Conservation (phyloP, 148 eudicot species). For the Amaranthus hypochondriacus region DNA sequence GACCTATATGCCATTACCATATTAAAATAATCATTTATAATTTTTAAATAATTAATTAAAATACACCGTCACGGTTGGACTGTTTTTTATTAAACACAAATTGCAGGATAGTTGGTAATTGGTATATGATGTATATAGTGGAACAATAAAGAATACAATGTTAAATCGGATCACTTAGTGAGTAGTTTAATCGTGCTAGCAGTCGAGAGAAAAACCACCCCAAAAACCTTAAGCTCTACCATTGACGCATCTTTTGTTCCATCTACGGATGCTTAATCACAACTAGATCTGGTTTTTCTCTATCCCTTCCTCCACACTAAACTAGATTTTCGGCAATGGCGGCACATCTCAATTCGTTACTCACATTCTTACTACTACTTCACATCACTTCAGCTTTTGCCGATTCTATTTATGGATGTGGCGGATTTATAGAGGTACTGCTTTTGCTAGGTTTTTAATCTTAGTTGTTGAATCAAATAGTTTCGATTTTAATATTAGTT, state of each 20-base stretch:
- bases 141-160: too few species aligned
- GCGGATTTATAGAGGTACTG: slow-evolving; percentile 86
- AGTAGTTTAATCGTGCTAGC: neutral
- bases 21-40: too few species aligned
- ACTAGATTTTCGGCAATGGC: slow-evolving; percentile 16
- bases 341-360: neutral
- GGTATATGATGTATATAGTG: too few species aligned
- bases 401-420: slow-evolving; percentile 92
- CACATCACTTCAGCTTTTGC: slow-evolving; percentile 32
- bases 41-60: too few species aligned
- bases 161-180: too few species aligned
- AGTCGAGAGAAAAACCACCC: neutral
- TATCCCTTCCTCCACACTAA: neutral
- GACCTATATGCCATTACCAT: too few species aligned
- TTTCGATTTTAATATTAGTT: neutral
- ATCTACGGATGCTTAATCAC: slow-evolving; percentile 3
- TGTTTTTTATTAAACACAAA: too few species aligned
- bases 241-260: neutral
- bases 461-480: neutral
- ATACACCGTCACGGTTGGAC: too few species aligned
- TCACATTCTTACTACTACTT: slow-evolving; percentile 18
- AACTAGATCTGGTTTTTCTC: slow-evolving; percentile 21
- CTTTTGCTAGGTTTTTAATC: neutral
- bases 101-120: too few species aligned
- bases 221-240: neutral